Base-by-base conservation (phyloP, 306 rosid species). In the Corylus americana region DNA sequence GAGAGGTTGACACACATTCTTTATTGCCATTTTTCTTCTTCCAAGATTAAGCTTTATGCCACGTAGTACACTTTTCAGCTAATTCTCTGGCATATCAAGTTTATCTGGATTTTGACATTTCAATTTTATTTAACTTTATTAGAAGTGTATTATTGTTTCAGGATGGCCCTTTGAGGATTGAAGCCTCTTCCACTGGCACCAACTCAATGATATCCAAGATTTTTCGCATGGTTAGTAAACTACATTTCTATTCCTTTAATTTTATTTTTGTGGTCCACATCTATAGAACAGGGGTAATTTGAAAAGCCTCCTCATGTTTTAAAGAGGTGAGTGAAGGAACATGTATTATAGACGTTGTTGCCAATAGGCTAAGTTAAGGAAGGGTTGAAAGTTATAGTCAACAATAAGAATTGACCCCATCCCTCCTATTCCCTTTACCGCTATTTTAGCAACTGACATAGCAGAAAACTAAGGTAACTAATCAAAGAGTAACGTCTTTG, bases 141-240 rank as follows among this genome's bases (percentile, higher is more conserved):
- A 51, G 64, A 74, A 55, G 49, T 16, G 35, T 58, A 49, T 62
- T 78, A 31, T 79, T 82, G 73, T 88, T 87, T 81, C 90, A 95
- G 98, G 98, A 95, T 83, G 98, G 98, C 62, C 98, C 98, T 80
- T 83, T 95, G 87, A 89, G 93, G 82, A 91, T 95, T 80, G 93
- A 89, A 91, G 95, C 98, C 73, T 84, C 98, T 84, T 95, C 98
- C n/a, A 86, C 98, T 55, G 98, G 98, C 78, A 80, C 95, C 86
- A 90, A 92, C 84, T 91, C 98, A 78, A 90, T 87, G 83, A 91
- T 95, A 85, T 90, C 97, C 77, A 92, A 95, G 90, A 95, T 95
- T 83, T 91, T 95, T 58, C 89, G 88, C 89, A 90, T 95, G 98
- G 98, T 92, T 51, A 86, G 94, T 83, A 70, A 83, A 55, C 61